These are phyloP conservation scores for Diaporthe vaccinii DNA, from an alignment of 2,329 filamentous ascomycete species.

Conservation along the genomic window DNA sequence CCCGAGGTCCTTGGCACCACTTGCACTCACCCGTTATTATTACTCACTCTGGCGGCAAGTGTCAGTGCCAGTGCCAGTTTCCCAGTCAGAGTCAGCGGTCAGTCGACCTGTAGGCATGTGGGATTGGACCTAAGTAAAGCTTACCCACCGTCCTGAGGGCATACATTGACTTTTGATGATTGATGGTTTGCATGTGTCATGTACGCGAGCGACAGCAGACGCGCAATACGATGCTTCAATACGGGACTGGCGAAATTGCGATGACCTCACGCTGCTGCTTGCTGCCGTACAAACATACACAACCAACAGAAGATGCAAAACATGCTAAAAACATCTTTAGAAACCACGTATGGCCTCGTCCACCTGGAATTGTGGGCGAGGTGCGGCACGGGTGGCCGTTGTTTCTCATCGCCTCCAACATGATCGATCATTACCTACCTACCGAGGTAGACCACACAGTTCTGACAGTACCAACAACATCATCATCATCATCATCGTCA, in stretches of 20 bases:
- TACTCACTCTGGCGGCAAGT: not conserved
- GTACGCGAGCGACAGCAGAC: constrained; percentile 5
- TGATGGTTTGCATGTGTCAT: constrained; percentile 14
- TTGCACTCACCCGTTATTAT: not conserved
- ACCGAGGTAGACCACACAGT: not conserved
- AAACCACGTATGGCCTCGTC: not conserved
- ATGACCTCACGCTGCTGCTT: constrained; percentile 36
- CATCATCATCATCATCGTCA: not conserved
- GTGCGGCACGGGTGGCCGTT: constrained; percentile 7
- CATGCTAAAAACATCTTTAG: constrained; percentile 2
- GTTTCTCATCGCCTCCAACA: not conserved
- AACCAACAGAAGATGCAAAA: constrained; percentile 15
- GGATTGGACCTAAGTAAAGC: not conserved
- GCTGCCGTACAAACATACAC: constrained; percentile 5
- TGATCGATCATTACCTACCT: not conserved
- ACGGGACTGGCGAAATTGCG: constrained; percentile 39
- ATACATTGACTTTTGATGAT: not conserved
- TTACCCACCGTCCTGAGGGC: not conserved
- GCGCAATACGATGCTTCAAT: constrained; percentile 28
- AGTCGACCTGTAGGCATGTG: constrained; percentile 4
- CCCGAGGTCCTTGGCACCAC: constrained; percentile 22
- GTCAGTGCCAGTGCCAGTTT: not conserved
- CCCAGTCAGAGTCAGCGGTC: not conserved
- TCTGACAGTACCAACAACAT: not conserved
- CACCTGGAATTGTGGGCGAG: not conserved